phyloP scores from a whole-genome alignment of 129 eudicot species.

The Lonicera japonica region DNA sequence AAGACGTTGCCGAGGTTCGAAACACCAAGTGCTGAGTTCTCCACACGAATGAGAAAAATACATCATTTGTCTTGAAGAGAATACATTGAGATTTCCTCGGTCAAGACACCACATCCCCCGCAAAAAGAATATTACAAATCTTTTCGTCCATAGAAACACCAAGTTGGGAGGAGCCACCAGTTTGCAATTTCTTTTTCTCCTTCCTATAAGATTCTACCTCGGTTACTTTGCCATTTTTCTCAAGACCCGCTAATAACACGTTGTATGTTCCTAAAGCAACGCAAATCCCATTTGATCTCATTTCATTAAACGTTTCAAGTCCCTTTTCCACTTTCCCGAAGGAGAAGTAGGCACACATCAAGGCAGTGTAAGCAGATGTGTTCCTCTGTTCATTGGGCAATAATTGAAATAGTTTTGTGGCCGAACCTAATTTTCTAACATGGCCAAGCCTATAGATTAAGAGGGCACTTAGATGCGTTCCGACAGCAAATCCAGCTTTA shows the following conservation, averaged over 20 bases:
- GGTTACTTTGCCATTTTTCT: slow-evolving; percentile 44
- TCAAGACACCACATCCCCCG: slow-evolving; percentile 40
- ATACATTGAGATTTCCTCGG: not conserved
- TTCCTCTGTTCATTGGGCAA: slow-evolving; percentile 58
- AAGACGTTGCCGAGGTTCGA: too few relatives aligned
- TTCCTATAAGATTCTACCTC: slow-evolving; percentile 46
- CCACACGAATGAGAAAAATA: too few relatives aligned
- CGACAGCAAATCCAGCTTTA: slow-evolving; percentile 42
- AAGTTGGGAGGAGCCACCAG: slow-evolving; percentile 13
- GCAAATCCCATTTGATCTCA: slow-evolving; percentile 55
- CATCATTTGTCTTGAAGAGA: too few relatives aligned
- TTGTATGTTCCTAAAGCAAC: slow-evolving; percentile 58
- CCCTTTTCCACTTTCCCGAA: slow-evolving; percentile 59
- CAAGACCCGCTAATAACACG: slow-evolving; percentile 69
- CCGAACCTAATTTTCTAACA: slow-evolving; percentile 38
- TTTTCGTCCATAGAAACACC: slow-evolving; percentile 38
- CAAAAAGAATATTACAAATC: slow-evolving; percentile 60
- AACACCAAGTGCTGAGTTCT: too few relatives aligned
- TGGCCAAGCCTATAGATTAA: slow-evolving; percentile 72
- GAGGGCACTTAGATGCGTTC: slow-evolving; percentile 51
- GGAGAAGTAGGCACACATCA: slow-evolving; percentile 60
- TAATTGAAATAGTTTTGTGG: slow-evolving; percentile 47
- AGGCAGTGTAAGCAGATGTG: slow-evolving; percentile 63
- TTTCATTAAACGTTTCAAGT: slow-evolving; percentile 42
- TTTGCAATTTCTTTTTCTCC: slow-evolving; percentile 53